A percentile compares a stretch with the other conserved stretches of the same genome.
Evolutionary conservation across 495 filamentous ascomycete species (phyloP).

Genomic region (Parathielavia hyrcaniae): DNA sequence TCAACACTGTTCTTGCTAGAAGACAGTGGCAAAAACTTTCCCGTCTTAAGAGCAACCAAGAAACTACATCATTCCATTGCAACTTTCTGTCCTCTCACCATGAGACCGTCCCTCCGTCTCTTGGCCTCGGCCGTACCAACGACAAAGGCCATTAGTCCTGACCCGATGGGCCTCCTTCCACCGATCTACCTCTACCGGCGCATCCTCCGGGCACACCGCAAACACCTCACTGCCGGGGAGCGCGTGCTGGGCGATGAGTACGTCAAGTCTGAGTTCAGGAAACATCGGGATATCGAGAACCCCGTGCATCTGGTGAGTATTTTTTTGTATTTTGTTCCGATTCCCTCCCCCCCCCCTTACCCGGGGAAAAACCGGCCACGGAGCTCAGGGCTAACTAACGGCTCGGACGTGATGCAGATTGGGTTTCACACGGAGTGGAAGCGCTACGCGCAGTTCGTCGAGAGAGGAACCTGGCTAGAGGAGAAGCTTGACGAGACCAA

Average conservation of each 20-base stretch:
- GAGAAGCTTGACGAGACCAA: conserved; percentile 71
- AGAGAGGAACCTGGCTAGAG: conserved; percentile 75
- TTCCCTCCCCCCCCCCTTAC: no score
- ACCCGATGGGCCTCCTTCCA: conserved; percentile 72
- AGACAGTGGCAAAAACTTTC: neutral
- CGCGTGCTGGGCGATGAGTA: conserved; percentile 83
- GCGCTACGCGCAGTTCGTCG: conserved; percentile 81
- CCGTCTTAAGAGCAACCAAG: no score
- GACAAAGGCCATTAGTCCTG: conserved; percentile 40
- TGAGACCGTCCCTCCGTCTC: conserved; percentile 28
- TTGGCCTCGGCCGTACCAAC: conserved; percentile 31
- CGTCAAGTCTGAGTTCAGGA: conserved; percentile 83
- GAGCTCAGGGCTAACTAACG: neutral
- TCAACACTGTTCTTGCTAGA: no score
- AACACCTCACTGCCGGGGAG: conserved; percentile 64
- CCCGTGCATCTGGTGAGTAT: conserved; percentile 76
- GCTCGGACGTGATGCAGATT: conserved; percentile 48
- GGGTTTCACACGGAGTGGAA: conserved; percentile 98
- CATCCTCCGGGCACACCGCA: conserved; percentile 77
- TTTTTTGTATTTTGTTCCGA: neutral
- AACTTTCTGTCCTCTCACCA: conserved; percentile 13
- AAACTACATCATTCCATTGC: no score
- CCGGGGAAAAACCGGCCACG: neutral
- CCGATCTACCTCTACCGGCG: conserved; percentile 87
- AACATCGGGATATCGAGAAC: conserved; percentile 76